Conservation (phyloP, 345 rosid species). For the Brassica carinata region DNA sequence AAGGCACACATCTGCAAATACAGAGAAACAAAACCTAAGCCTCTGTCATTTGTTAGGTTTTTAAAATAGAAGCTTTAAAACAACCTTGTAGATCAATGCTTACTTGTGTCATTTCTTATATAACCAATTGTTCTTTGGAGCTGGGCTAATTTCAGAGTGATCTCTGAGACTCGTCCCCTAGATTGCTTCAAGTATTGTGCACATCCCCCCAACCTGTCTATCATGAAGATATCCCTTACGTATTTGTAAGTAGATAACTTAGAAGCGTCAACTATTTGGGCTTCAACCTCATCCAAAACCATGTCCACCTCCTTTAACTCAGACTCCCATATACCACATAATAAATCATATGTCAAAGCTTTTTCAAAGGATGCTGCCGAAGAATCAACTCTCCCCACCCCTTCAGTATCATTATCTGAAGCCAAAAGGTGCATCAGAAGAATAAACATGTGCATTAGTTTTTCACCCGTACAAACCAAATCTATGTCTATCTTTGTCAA, state of each 20-base stretch:
- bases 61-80: too few species aligned
- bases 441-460: slow-evolving; percentile 62
- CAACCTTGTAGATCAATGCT: background rate
- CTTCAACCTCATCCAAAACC: slow-evolving; percentile 62
- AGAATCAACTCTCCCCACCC: slow-evolving; percentile 42
- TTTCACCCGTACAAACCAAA: slow-evolving; percentile 58
- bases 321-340: slow-evolving; percentile 72
- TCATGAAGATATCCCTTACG: slow-evolving; percentile 40
- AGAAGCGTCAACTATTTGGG: slow-evolving; percentile 61
- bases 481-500: slow-evolving; percentile 55
- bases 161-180: slow-evolving; percentile 58
- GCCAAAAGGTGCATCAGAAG: slow-evolving; percentile 79
- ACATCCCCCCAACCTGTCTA: slow-evolving; percentile 57
- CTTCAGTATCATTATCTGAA: slow-evolving; percentile 58
- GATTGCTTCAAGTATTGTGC: slow-evolving; percentile 65
- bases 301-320: slow-evolving; percentile 74
- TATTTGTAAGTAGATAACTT: slow-evolving; percentile 64
- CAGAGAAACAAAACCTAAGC: too few species aligned
- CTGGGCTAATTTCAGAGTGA: slow-evolving; percentile 66
- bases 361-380: slow-evolving; percentile 44
- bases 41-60: too few species aligned
- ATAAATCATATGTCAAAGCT: slow-evolving; percentile 71
- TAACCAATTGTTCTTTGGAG: slow-evolving; percentile 56
- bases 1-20: too few species aligned
- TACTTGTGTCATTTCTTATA: slow-evolving; percentile 59